phyloP scores from a whole-genome alignment of 2,329 filamentous ascomycete genomes.

The Colletotrichum filicis region DNA sequence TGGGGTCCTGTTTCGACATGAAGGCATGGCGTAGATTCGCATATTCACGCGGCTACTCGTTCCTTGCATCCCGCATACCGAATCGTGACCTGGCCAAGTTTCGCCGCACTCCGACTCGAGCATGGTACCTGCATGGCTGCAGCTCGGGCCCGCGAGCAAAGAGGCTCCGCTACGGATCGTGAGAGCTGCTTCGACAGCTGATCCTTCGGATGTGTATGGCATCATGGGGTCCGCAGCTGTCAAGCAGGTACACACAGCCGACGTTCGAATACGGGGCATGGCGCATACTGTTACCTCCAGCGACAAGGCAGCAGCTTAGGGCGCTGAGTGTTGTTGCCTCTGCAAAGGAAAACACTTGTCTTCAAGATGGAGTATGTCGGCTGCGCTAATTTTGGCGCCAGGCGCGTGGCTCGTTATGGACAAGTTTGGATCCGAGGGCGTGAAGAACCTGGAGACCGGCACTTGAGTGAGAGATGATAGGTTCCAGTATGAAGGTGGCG shows the following conservation, averaged over 20 bases:
- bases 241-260: slow-evolving; percentile 6
- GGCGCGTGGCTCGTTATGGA: slow-evolving; percentile 2
- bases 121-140: slow-evolving; percentile 8
- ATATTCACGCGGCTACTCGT: neutral
- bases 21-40: neutral
- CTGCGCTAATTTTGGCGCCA: slow-evolving; percentile 34
- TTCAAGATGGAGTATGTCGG: neutral
- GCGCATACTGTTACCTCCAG: neutral
- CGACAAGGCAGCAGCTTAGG: neutral
- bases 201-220: neutral
- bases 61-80: neutral
- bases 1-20: slow-evolving; percentile 14
- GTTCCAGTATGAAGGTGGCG: neutral
- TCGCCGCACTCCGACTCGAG: neutral
- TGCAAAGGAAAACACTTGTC: neutral
- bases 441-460: neutral
- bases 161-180: neutral
- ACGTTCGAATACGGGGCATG: slow-evolving; percentile 7
- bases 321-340: neutral
- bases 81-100: neutral
- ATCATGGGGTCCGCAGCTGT: neutral
- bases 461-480: neutral
- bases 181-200: neutral
- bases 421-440: neutral
- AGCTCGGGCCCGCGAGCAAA: neutral